Evolutionary conservation across 2,329 filamentous ascomycete species (phyloP).

Genomic region (Macrophomina phaseolina): DNA sequence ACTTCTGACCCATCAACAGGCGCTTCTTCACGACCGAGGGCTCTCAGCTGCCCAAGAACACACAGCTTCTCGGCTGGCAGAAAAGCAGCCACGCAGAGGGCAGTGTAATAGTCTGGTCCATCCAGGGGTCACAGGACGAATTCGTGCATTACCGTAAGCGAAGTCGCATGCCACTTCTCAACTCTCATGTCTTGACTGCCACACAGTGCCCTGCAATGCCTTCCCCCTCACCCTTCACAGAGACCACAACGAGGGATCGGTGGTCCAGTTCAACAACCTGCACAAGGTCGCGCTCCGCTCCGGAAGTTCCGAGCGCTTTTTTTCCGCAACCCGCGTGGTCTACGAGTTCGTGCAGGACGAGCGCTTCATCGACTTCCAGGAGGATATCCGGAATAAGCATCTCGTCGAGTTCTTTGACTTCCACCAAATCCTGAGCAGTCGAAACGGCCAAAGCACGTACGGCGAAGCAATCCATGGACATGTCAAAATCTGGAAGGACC

Average conservation of each 20-base stretch:
- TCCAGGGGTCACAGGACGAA: constrained; percentile 6
- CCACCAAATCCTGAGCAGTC: constrained; percentile 7
- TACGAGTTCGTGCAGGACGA: constrained; percentile 17
- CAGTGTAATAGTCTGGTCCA: constrained; percentile 12
- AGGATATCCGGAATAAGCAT: constrained; percentile 14
- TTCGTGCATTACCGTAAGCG: constrained; percentile 16
- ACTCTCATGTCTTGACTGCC: not conserved
- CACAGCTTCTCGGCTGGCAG: not conserved
- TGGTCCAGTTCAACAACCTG: constrained; percentile 13
- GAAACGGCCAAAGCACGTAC: constrained; percentile 7
- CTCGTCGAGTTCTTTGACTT: constrained; percentile 13
- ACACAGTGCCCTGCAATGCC: constrained; percentile 6
- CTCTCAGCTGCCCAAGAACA: not conserved
- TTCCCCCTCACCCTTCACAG: constrained; percentile 17
- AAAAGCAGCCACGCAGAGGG: constrained; percentile 5
- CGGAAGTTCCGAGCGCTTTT: constrained; percentile 4
- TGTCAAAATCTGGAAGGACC: constrained; percentile 17
- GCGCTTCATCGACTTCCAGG: constrained; percentile 14
- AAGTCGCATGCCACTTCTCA: too few relatives aligned
- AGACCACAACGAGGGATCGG: constrained; percentile 4
- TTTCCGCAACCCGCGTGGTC: constrained; percentile 9
- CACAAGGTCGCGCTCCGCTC: constrained; percentile 14
- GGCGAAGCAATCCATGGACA: constrained; percentile 21
- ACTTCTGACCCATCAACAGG: not conserved
- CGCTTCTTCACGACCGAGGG: not conserved